These are phyloP conservation scores for Malassezia furfur DNA, from an alignment of 1,284 basidiomycete genomes.

Conservation along the genomic window DNA sequence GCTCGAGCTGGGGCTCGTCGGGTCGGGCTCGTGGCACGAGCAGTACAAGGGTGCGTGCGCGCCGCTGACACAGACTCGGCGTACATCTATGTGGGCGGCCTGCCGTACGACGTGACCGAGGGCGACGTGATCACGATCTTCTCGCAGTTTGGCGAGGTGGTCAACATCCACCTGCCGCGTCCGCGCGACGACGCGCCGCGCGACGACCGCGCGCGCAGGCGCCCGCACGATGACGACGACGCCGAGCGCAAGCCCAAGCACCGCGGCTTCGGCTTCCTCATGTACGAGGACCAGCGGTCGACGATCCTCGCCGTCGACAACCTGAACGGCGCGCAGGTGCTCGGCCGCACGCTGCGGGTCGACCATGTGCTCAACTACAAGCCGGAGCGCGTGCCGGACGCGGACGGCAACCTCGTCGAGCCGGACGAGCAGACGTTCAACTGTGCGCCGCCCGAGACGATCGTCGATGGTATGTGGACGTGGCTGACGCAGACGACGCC, in stretches of 20 bases:
- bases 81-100: constrained; percentile 73
- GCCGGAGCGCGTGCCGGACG: constrained; percentile 64
- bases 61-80: constrained; percentile 63
- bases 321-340: constrained; percentile 81
- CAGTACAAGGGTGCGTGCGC: constrained; percentile 67
- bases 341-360: constrained; percentile 71
- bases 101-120: constrained; percentile 62
- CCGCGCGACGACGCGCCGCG: constrained; percentile 4
- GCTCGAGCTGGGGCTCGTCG: constrained; percentile 66
- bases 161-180: constrained; percentile 79
- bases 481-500: constrained; percentile 1
- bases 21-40: constrained; percentile 81
- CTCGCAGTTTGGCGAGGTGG: constrained; percentile 92
- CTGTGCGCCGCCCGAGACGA: constrained; percentile 25
- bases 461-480: constrained; percentile 9
- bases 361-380: constrained; percentile 93
- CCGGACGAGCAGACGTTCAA: constrained; percentile 53
- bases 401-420: constrained; percentile 77
- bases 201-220: background rate
- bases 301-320: constrained; percentile 96
- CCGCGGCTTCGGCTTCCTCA: constrained; percentile 87
- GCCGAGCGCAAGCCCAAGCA: constrained; percentile 4
- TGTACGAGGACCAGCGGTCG: constrained; percentile 97
- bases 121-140: constrained; percentile 96
- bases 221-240: background rate